Conservation (phyloP, 495 filamentous ascomycete genomes). For the Penicillium bialowiezense region DNA sequence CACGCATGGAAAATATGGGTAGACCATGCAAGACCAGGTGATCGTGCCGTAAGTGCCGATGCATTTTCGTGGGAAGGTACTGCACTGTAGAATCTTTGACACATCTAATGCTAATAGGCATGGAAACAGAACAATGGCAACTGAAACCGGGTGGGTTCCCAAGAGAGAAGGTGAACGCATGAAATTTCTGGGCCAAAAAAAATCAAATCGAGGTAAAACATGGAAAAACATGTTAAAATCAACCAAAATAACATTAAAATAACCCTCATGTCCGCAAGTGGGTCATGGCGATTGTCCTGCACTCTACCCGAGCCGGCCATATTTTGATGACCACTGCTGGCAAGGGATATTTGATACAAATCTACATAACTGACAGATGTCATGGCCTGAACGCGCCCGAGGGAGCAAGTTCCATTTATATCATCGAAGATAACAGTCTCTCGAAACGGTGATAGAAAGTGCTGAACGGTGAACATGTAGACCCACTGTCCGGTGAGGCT, state of each 20-base stretch:
- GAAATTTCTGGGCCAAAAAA: not conserved
- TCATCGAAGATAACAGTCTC: not conserved
- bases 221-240: too few relatives aligned
- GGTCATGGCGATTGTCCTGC: constrained; percentile 15
- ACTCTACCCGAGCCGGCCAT: constrained; percentile 16
- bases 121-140: constrained; percentile 1
- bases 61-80: not conserved
- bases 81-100: not conserved
- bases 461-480: constrained; percentile 14
- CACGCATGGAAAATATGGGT: not conserved
- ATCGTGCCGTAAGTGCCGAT: not conserved
- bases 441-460: too few relatives aligned
- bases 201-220: too few relatives aligned
- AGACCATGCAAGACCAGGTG: not conserved
- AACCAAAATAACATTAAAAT: not conserved
- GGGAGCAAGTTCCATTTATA: constrained; percentile 13
- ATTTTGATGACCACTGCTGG: too few relatives aligned
- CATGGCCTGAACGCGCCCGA: not conserved
- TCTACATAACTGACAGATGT: not conserved
- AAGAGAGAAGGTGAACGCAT: constrained; percentile 3
- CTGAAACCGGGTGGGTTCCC: constrained; percentile 6
- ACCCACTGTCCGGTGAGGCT: constrained; percentile 23
- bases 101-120: not conserved
- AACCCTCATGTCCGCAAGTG: constrained; percentile 2
- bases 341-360: too few relatives aligned